These are phyloP conservation scores for Chenopodium suecicum DNA, from an alignment of 148 eudicot genomes.

Conservation along the genomic window DNA sequence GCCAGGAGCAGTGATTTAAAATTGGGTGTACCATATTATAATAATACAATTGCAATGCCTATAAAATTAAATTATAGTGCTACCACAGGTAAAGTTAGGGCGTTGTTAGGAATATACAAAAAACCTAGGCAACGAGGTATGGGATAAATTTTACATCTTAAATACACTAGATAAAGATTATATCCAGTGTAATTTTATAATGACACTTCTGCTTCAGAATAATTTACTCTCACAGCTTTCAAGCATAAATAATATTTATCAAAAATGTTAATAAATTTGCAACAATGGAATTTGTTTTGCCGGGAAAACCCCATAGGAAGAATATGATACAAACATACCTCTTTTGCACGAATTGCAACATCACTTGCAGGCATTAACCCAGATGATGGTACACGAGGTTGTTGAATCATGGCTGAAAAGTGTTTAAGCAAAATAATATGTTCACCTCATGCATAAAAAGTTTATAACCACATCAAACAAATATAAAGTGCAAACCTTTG, in stretches of 20 bases:
- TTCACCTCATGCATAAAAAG: conserved; percentile 4
- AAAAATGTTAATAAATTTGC: no score
- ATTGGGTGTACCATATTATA: not conserved
- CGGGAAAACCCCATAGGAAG: not conserved
- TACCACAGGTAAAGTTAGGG: not conserved
- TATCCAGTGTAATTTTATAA: not conserved
- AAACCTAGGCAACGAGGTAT: not conserved
- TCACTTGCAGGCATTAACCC: conserved; percentile 86
- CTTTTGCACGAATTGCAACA: conserved; percentile 70
- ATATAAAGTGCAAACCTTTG: conserved; percentile 40
- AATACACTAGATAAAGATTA: not conserved
- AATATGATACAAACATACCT: conserved; percentile 42
- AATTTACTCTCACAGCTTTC: not conserved
- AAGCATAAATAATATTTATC: not conserved
- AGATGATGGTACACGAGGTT: conserved; percentile 70
- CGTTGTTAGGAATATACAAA: not conserved
- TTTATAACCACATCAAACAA: conserved; percentile 2
- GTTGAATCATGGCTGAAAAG: conserved; percentile 69
- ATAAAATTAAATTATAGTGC: not conserved
- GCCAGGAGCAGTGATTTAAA: not conserved
- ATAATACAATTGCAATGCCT: not conserved
- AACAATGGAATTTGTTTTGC: not conserved
- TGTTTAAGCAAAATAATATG: not conserved
- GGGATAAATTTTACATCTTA: not conserved
- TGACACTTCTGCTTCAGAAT: not conserved